Conservation (phyloP, 2,329 filamentous ascomycete species). For the Metarhizium rileyi region DNA sequence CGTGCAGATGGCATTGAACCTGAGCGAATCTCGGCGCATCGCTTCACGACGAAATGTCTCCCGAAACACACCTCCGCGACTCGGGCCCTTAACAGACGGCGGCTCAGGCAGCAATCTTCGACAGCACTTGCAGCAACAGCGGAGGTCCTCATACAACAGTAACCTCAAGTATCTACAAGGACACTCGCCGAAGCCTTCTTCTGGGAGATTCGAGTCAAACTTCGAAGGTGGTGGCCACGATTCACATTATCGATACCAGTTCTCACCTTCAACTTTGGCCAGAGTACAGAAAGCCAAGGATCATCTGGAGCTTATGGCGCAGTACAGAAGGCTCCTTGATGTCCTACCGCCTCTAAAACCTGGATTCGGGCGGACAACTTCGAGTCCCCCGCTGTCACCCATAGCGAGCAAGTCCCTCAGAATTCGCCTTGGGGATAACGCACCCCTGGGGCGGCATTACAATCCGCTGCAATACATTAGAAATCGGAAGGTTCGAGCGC, state of each 20-base stretch:
- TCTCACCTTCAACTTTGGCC: constrained; percentile 71
- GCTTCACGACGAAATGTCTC: constrained; percentile 48
- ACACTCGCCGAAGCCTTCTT: constrained; percentile 29
- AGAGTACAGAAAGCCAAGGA: constrained; percentile 77
- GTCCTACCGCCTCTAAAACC: constrained; percentile 63
- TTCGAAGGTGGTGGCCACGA: constrained; percentile 34
- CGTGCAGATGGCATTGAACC: constrained; percentile 80
- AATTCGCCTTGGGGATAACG: constrained; percentile 17
- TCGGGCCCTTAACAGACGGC: constrained; percentile 42
- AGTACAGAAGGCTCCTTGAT: constrained; percentile 74
- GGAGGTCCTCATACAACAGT: constrained; percentile 49
- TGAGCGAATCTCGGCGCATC: constrained; percentile 70
- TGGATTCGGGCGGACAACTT: constrained; percentile 26
- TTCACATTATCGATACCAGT: constrained; percentile 47
- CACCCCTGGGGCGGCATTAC: constrained; percentile 58
- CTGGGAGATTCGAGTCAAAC: constrained; percentile 28
- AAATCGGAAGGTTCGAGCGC: constrained; percentile 74
- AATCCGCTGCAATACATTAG: constrained; percentile 90
- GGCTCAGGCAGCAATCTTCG: constrained; percentile 49
- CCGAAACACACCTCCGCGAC: constrained; percentile 39
- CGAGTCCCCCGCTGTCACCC: constrained; percentile 34
- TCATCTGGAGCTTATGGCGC: constrained; percentile 74
- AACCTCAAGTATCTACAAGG: constrained; percentile 46
- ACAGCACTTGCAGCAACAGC: constrained; percentile 63
- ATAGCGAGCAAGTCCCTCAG: constrained; percentile 20